phyloP scores from a whole-genome alignment of 2,329 filamentous ascomycete genomes.

The Diaporthe sp. region DNA sequence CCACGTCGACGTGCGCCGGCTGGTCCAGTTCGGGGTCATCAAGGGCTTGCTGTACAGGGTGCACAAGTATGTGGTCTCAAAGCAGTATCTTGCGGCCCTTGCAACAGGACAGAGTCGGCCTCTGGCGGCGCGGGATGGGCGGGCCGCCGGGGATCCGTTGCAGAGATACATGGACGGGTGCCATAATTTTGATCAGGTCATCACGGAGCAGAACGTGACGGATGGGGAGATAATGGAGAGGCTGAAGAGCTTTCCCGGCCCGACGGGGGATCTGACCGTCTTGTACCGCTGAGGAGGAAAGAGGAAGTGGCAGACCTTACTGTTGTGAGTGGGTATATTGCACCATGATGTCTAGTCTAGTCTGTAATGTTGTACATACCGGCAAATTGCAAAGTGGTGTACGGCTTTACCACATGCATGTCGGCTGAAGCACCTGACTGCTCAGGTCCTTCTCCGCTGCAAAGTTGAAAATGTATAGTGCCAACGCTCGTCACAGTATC shows the following conservation, averaged over 20 bases:
- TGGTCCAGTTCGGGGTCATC: slow-evolving; percentile 96
- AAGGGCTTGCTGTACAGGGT: slow-evolving; percentile 95
- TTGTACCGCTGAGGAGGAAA: slow-evolving; percentile 61
- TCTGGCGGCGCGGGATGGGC: slow-evolving; percentile 1
- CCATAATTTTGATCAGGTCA: slow-evolving; percentile 86
- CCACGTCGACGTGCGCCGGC: slow-evolving; percentile 87
- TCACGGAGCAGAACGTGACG: slow-evolving; percentile 79
- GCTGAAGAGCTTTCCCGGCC: slow-evolving; percentile 68
- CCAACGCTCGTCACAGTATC: not conserved
- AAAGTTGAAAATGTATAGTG: not conserved
- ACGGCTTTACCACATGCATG: not conserved
- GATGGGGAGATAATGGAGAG: slow-evolving; percentile 79
- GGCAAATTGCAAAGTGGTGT: not conserved
- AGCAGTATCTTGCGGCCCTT: slow-evolving; percentile 70
- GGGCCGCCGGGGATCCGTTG: slow-evolving; percentile 64
- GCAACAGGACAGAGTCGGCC: slow-evolving; percentile 67
- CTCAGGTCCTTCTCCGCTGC: not conserved
- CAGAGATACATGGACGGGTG: slow-evolving; percentile 80
- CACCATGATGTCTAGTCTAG: not conserved
- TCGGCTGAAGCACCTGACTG: not conserved
- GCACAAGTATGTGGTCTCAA: slow-evolving; percentile 88
- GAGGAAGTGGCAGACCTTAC: not conserved
- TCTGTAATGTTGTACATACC: slow-evolving; percentile 44
- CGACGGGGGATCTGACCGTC: slow-evolving; percentile 67
- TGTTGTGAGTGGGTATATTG: slow-evolving; percentile 9